These are phyloP conservation scores for Linum trigynum DNA, from an alignment of 345 rosid genomes.

Conservation along the genomic window DNA sequence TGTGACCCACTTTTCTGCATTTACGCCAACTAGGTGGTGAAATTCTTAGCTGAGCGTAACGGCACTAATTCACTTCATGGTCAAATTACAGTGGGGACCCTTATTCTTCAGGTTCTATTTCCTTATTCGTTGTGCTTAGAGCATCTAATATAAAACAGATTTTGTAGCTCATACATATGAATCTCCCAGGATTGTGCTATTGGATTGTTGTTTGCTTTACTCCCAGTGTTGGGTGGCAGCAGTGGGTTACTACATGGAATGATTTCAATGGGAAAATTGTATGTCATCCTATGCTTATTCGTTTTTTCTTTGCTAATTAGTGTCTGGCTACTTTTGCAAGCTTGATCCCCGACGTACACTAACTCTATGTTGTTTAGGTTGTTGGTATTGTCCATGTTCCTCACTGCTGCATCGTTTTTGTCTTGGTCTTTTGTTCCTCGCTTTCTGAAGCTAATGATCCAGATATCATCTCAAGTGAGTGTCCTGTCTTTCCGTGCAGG, in stretches of 20 bases:
- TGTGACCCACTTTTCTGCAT: slow-evolving; percentile 17
- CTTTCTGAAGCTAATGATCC: slow-evolving; percentile 90
- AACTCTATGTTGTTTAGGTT: slow-evolving; percentile 39
- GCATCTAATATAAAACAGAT: neutral
- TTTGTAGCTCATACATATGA: slow-evolving; percentile 9
- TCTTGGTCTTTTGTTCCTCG: slow-evolving; percentile 98
- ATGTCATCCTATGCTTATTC: slow-evolving; percentile 23
- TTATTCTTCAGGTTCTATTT: slow-evolving; percentile 77
- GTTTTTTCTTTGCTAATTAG: neutral
- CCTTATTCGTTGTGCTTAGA: neutral
- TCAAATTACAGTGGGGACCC: slow-evolving; percentile 94
- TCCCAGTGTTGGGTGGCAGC: slow-evolving; percentile 93
- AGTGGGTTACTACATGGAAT: slow-evolving; percentile 80
- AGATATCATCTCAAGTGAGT: slow-evolving; percentile 94
- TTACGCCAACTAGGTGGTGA: slow-evolving; percentile 57
- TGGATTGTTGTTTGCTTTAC: slow-evolving; percentile 87
- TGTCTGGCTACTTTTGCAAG: neutral
- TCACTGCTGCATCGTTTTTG: slow-evolving; percentile 59
- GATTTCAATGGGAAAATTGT: slow-evolving; percentile 92
- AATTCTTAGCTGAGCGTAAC: slow-evolving; percentile 75
- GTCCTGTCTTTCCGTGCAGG: neutral
- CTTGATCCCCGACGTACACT: slow-evolving; percentile 5
- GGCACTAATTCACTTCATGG: slow-evolving; percentile 75
- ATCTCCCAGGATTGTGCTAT: slow-evolving; percentile 83
- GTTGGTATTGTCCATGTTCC: slow-evolving; percentile 66